Evolutionary conservation across 2,329 filamentous ascomycete genomes (phyloP), one percentile per base, ranked within the genome.

Genomic region (Orbilia ellipsospora): DNA sequence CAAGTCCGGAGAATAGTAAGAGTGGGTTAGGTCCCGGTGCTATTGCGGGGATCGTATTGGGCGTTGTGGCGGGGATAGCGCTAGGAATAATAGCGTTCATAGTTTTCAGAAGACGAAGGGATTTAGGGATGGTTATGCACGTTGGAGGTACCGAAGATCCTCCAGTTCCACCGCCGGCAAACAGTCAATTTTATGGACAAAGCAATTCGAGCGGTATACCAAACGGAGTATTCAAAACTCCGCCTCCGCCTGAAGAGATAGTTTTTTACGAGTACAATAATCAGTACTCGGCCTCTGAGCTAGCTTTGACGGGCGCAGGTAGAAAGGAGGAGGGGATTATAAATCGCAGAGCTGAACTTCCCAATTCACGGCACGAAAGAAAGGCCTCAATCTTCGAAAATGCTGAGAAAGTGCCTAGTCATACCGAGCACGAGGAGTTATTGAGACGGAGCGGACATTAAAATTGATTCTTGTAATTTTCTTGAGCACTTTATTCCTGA

Each of bases 11-110:
- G 13, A 48, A 28, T 2, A 48, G 31, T 6, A 65, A 60, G 12
- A 42, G 42, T 7, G 70, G 72, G 4, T 57, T 75, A n/a, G 23
- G 64, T 6, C 12, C 51, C 8, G 72, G 64, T 20, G 72, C 64
- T 2, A 75, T 69, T 7, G 72, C 59, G 4, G 64, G 64, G 1
- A 75, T 75, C n/a, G 72, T 69, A 2, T 45, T 75, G 5, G 72
- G 59, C 2, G 31, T 67, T 2, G 10, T 65, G 2, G 31, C 45
- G 18, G 59, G 54, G 0, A 60, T 63, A 2, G 23, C 50, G 7
- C 52, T 68, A 6, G 72, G 72, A 6, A 44, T 75, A 4, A 18
- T 48, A 12, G 72, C 59, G 20, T 75, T 64, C 16, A 69, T 65
- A 15, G 59, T 59, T n/a, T 75, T 54, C 18, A 68, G 57, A 23